phyloP scores from a whole-genome alignment of 768 basidiomycete genomes.

The Clitopilus hobsonii region DNA sequence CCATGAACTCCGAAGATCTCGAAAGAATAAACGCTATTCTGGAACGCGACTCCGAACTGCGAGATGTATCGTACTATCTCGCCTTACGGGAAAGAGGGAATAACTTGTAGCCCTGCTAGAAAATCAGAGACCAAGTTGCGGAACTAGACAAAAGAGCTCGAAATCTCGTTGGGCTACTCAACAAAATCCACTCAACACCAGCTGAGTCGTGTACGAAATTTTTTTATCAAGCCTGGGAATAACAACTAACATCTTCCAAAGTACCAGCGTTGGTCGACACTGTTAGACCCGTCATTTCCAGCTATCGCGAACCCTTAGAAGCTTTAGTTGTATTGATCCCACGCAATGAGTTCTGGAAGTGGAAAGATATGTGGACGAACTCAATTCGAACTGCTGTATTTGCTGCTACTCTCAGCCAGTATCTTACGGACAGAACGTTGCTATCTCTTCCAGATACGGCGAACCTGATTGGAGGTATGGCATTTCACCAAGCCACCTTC shows the following conservation, averaged over 20 bases:
- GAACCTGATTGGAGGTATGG: slow-evolving; percentile 64
- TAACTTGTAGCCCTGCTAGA: slow-evolving; percentile 38
- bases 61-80: slow-evolving; percentile 45
- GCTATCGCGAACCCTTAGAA: slow-evolving; percentile 46
- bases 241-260: slow-evolving; percentile 22
- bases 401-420: slow-evolving; percentile 60
- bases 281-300: slow-evolving; percentile 49
- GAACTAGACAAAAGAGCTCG: slow-evolving; percentile 75
- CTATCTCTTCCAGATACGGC: slow-evolving; percentile 49
- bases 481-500: background rate
- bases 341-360: slow-evolving; percentile 73
- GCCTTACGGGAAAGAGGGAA: background rate
- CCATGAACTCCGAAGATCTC: slow-evolving; percentile 55
- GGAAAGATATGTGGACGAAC: slow-evolving; percentile 81
- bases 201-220: slow-evolving; percentile 44
- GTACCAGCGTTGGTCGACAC: slow-evolving; percentile 57
- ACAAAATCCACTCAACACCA: slow-evolving; percentile 77
- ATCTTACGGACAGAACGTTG: slow-evolving; percentile 53
- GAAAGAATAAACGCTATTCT: slow-evolving; percentile 55
- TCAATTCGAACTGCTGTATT: slow-evolving; percentile 66
- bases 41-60: slow-evolving; percentile 57
- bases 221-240: slow-evolving; percentile 3
- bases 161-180: slow-evolving; percentile 67
- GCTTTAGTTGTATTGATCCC: slow-evolving; percentile 60
- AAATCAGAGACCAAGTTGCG: slow-evolving; percentile 73